Evolutionary conservation across 495 filamentous ascomycete species (phyloP), one percentile per base, ranked within the genome.

Genomic region (Trichoderma asperelloides): DNA sequence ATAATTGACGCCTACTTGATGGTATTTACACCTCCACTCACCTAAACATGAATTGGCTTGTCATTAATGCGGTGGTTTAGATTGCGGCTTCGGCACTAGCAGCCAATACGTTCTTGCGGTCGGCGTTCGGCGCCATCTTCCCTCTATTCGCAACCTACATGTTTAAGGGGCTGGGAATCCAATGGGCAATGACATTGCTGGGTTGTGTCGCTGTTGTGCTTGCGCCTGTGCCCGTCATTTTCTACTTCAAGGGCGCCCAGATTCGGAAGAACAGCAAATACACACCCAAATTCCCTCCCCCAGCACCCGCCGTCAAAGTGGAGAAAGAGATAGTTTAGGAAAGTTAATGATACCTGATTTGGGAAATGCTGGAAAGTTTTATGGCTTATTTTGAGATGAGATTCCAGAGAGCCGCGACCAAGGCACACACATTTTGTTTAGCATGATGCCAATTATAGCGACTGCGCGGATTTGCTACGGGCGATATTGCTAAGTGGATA

Each of bases 1-100:
- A 81, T 89, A 71, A 81, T 88, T 65, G 88, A 90, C 63, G 80
- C 82, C 51, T 91, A 90, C 67, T 55, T 55, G n/a, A 55, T 55
- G 49, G 49, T 55, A 73, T 80, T n/a, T 27, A 23, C 33, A 37
- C 30, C 27, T 25, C 5, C 3, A 2, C 15, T 18, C 41, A 9
- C 12, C 41, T 6, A 18, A 45, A 45, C 41, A 45, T 45, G 12
- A 15, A 11, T 1, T 45, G 41, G 4, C 41, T 18, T 12, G 16
- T 45, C 41, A 45, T 12, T 45, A 45, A 45, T 12, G 12, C 5
- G 41, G 18, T 45, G 60, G 15, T 62, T 11, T 55, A 55, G 49
- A 7, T 55, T 25, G 49, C 49, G 21, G 49, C 49, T 4, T 55
- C 49, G 7, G 49, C 49, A 16, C 49, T 30, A 13, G 55, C 25